Evolutionary conservation across 306 rosid species (phyloP), one percentile per base, ranked within the genome.

Genomic region (Senna tora): DNA sequence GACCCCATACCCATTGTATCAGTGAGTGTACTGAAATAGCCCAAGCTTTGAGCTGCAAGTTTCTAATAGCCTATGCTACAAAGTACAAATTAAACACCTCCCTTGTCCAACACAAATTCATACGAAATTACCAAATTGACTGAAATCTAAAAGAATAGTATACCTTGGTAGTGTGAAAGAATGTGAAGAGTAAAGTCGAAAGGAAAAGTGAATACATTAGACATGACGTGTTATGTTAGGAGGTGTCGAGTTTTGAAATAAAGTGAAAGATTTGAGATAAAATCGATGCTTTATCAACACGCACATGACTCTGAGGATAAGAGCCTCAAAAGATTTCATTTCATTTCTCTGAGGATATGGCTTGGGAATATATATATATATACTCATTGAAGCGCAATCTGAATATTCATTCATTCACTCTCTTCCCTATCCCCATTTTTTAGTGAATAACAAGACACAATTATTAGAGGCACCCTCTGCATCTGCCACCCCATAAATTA

Each of bases 231-330:
- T 10, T 30, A 12, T 4, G 54, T 10, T 30, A 12, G 42, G n/a
- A 69, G 22, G 52, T 45, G 58, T 56, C 79, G 67, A 57, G 45
- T 55, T 54, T n/a, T 56, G n/a, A n/a, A 43, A 59, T 43, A 41
- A 68, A 68, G 64, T 19, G 36, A 10, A 34, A 56, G 28, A 51
- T 62, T 69, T 77, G 45, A 63, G 30, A 54, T 54, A 60, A 63
- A 71, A 64, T 71, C 15, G 32, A 17, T 0, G 61, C 67, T 62
- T 63, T 54, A 75, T 75, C 51, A 66, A 75, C 52, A 49, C 59
- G 65, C 45, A 54, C 34, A 55, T 22, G 78, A 49, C 53, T 62
- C 50, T 36, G 6, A 62, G 20, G 58, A 25, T 14, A 12, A 22
- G 11, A 47, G 17, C 3, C 22, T 57, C 28, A 45, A 47, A 43